Evolutionary conservation across 441 rosid species (phyloP).

Genomic region (Melastoma candidum): DNA sequence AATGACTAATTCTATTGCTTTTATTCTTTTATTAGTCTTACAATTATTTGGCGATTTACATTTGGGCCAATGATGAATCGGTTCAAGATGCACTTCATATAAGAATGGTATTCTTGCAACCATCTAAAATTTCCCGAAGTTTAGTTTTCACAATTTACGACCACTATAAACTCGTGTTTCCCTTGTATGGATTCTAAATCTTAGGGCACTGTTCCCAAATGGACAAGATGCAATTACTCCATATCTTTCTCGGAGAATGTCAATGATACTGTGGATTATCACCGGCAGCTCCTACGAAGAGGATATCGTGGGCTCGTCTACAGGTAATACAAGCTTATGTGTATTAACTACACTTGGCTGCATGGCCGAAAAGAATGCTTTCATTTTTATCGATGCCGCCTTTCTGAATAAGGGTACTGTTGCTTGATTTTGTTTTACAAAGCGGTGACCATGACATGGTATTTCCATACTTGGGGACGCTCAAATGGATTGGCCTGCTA

Average conservation of each 20-base stretch:
- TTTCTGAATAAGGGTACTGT: no score
- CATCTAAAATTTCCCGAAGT: not conserved
- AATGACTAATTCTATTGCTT: no score
- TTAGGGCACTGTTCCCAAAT: constrained; percentile 4
- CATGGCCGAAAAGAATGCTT: no score
- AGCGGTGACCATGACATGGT: no score
- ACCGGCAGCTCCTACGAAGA: not conserved
- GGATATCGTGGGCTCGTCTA: not conserved
- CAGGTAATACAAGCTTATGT: not conserved
- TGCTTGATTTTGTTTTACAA: no score
- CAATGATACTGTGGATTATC: not conserved
- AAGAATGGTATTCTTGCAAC: constrained; percentile 8
- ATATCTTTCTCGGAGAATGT: not conserved
- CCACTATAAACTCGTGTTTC: no score
- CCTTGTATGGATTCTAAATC: not conserved
- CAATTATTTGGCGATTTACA: constrained; percentile 16
- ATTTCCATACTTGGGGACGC: no score
- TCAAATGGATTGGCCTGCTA: no score
- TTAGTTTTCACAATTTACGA: no score
- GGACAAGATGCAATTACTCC: not conserved
- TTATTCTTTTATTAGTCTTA: constrained; percentile 2
- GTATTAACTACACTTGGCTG: not conserved
- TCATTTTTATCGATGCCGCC: no score
- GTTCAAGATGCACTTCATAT: constrained; percentile 19
- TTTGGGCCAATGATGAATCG: constrained; percentile 20